Evolutionary conservation across 2,329 filamentous ascomycete species (phyloP).

Genomic region (Colletotrichum brevisporum): DNA sequence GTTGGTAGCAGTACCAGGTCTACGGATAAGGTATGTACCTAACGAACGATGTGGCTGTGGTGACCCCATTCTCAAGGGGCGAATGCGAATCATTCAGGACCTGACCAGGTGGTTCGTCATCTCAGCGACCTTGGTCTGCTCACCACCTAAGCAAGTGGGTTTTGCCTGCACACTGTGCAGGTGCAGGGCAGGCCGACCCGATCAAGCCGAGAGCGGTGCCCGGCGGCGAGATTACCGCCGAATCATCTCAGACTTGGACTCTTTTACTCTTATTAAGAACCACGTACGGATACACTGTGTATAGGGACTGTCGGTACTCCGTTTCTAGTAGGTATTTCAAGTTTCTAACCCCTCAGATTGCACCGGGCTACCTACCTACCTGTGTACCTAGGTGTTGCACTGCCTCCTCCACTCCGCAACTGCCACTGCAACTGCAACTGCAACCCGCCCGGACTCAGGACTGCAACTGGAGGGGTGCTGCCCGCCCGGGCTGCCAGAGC

Average conservation of each 20-base stretch:
- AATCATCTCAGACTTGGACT: neutral
- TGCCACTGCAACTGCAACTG: neutral
- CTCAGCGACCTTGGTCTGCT: constrained; percentile 27
- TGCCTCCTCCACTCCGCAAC: neutral
- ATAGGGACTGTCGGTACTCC: too few relatives aligned
- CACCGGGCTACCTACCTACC: neutral
- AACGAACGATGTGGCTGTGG: constrained; percentile 28
- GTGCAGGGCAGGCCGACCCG: neutral
- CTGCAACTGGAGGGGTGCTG: neutral
- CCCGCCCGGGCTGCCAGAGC: neutral
- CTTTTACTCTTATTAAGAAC: neutral
- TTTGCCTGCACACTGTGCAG: neutral
- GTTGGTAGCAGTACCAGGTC: too few relatives aligned
- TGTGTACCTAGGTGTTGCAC: neutral
- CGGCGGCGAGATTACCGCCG: constrained; percentile 8
- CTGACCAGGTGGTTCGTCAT: constrained; percentile 22
- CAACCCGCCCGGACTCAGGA: neutral
- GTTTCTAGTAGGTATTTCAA: too few relatives aligned
- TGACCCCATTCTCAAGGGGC: constrained; percentile 19
- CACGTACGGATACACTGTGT: too few relatives aligned
- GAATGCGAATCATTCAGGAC: constrained; percentile 29
- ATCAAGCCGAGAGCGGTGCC: constrained; percentile 17
- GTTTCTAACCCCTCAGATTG: neutral
- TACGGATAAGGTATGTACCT: too few relatives aligned
- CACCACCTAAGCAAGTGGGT: constrained; percentile 11